Evolutionary conservation across 225 moss, liverwort and hornwort genomes (phyloP).

Genomic region (Sphagnum tenellum): DNA sequence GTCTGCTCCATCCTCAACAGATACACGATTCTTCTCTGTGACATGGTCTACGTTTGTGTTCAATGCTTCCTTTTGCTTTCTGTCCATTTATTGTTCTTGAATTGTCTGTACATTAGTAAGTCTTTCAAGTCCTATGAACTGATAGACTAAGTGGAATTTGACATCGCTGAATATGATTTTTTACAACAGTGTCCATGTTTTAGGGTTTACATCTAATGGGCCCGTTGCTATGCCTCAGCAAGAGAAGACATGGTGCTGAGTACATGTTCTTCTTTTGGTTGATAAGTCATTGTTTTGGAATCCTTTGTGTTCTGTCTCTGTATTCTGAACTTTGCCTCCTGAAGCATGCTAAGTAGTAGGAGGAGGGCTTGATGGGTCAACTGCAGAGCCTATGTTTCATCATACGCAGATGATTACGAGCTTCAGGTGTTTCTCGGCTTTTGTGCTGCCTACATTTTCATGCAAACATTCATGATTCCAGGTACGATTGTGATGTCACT

Average conservation of each 20-base stretch:
- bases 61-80: neutral
- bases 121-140: too few relatives aligned
- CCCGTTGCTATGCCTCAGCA: too few relatives aligned
- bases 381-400: slow-evolving; percentile 71
- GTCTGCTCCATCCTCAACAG: too few relatives aligned
- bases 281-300: neutral
- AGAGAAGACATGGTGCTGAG: too few relatives aligned
- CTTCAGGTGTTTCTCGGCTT: slow-evolving; percentile 75
- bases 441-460: slow-evolving; percentile 72
- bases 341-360: too few relatives aligned
- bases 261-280: too few relatives aligned
- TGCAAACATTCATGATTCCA: slow-evolving; percentile 99
- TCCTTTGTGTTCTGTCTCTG: slow-evolving; percentile 1
- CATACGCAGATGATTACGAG: slow-evolving; percentile 69
- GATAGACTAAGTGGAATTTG: too few relatives aligned
- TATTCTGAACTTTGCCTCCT: neutral
- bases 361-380: neutral
- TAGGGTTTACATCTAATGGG: too few relatives aligned
- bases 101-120: too few relatives aligned
- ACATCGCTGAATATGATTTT: too few relatives aligned
- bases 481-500: slow-evolving; percentile 92
- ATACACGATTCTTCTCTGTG: neutral
- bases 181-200: too few relatives aligned
- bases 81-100: neutral
- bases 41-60: neutral